phyloP scores from a whole-genome alignment of 345 rosid genomes.

The Populus simonii region DNA sequence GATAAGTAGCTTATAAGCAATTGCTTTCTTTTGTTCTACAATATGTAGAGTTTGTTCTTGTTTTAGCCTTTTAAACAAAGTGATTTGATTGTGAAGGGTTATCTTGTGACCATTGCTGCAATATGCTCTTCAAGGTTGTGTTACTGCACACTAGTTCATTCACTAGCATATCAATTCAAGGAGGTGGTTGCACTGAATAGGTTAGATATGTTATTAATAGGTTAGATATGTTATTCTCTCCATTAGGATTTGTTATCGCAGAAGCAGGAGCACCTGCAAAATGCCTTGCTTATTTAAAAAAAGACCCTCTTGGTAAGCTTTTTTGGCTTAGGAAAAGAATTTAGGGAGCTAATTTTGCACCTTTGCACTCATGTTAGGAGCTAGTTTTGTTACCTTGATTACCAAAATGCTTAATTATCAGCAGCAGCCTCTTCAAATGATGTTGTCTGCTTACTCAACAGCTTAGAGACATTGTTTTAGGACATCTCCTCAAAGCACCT shows the following conservation, averaged over 20 bases:
- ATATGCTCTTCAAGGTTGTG: background rate
- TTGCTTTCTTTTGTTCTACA: background rate
- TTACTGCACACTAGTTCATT: background rate
- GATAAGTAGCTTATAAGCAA: constrained; percentile 33
- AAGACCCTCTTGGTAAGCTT: background rate
- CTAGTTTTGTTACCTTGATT: background rate
- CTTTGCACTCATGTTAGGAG: background rate
- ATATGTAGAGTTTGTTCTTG: background rate
- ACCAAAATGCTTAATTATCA: background rate
- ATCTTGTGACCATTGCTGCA: no score
- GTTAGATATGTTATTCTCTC: background rate
- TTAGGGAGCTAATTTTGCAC: no score
- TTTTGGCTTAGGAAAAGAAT: no score
- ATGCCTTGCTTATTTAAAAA: background rate
- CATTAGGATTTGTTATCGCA: background rate
- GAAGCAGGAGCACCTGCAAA: background rate
- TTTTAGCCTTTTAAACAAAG: background rate
- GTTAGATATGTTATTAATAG: background rate
- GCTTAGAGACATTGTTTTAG: no score
- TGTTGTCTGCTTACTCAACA: background rate
- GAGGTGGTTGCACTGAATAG: background rate
- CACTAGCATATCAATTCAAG: background rate
- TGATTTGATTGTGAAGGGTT: background rate
- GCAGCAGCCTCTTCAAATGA: background rate
- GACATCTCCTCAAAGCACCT: no score